Evolutionary conservation across 1,284 basidiomycete species (phyloP).

Genomic region (Mycena citricolor): DNA sequence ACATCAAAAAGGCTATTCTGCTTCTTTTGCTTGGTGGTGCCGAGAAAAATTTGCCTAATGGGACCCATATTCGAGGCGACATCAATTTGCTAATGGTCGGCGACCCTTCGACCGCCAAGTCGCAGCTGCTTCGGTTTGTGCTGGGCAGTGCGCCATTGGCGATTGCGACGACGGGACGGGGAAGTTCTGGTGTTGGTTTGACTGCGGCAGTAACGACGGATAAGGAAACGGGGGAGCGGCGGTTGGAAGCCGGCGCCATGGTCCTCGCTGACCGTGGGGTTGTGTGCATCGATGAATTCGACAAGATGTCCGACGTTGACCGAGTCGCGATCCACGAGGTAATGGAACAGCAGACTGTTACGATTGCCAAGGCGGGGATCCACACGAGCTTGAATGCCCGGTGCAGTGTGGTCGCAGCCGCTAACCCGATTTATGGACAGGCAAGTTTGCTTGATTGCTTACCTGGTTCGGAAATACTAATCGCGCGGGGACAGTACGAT

Average conservation of each 20-base stretch:
- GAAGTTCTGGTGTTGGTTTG: conserved; percentile 96
- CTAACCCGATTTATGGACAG: conserved; percentile 99
- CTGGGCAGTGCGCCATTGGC: conserved; percentile 95
- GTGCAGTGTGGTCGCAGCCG: conserved; percentile 97
- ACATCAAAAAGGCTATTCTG: conserved; percentile 94
- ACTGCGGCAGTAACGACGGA: conserved; percentile 99
- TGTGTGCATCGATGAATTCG: conserved; percentile 99
- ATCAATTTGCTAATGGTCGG: conserved; percentile 99
- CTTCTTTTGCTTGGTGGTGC: conserved; percentile 93
- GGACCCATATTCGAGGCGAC: conserved; percentile 98
- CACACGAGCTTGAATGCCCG: conserved; percentile 98
- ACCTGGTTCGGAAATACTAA: conserved; percentile 5
- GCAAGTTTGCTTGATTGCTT: conserved; percentile 41
- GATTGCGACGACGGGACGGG: conserved; percentile 97
- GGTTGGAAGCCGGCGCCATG: conserved; percentile 98
- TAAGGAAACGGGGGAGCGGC: conserved; percentile 94
- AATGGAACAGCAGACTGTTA: conserved; percentile 99
- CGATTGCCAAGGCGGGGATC: conserved; percentile 99
- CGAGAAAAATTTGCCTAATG: conserved; percentile 97
- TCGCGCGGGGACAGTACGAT: conserved; percentile 77
- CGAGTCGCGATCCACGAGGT: conserved; percentile 99
- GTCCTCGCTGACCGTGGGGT: conserved; percentile 99
- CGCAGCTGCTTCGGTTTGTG: conserved; percentile 95
- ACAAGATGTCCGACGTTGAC: conserved; percentile 99
- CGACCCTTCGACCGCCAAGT: conserved; percentile 97